Base-by-base conservation (phyloP, 2,329 filamentous ascomycete genomes). In the Alternaria longipes region DNA sequence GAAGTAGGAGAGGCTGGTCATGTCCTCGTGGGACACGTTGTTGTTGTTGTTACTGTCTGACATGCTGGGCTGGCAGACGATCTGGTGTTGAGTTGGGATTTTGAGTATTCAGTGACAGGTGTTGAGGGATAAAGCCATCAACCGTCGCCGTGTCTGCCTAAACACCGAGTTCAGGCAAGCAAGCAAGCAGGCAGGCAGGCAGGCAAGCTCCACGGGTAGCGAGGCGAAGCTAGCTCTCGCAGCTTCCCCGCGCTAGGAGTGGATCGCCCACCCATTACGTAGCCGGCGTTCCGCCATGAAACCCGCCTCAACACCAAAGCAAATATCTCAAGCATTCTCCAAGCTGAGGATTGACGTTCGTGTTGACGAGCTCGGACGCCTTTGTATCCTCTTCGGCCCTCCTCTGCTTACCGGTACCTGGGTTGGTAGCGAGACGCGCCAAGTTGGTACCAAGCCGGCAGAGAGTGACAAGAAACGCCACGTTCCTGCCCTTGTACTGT, bases 1-100 rank as follows among this genome's bases (percentile, higher is more conserved):
- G 68, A 81, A 81, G 71, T 79, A 84, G 20, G 75, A 74, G 59
- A 74, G 73, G 36, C 74, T 67, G 20, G 78, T 72, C 58, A 79
- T 72, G 68, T 81, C 81, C 54, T 74, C 73, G 45, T 70, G 61
- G 22, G 66, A 56, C 41, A 58, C 63, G 52, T 64, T 42, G 54
- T 56, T 64, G 52, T 62, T 41, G 54, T 55, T 38, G 16, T 38
- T 38, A 16, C 16, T n/a, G 34, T 44, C 47, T 38, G 54, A 50
- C 45, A 52, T 53, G 30, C 14, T 62, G 69, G 66, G 62, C 67
- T 58, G 68, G 53, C 65, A 64, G 54, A 71, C 74, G 40, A 72
- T 76, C 73, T 26, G 22, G 8, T 0, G 40, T 16, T 52, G 16
- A 8, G 28, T 24, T 20, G 4, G 20, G 24, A 11, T 26, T 8